Evolutionary conservation across 805 yeast species (phyloP).

Genomic region (Wickerhamomyces canadensis): DNA sequence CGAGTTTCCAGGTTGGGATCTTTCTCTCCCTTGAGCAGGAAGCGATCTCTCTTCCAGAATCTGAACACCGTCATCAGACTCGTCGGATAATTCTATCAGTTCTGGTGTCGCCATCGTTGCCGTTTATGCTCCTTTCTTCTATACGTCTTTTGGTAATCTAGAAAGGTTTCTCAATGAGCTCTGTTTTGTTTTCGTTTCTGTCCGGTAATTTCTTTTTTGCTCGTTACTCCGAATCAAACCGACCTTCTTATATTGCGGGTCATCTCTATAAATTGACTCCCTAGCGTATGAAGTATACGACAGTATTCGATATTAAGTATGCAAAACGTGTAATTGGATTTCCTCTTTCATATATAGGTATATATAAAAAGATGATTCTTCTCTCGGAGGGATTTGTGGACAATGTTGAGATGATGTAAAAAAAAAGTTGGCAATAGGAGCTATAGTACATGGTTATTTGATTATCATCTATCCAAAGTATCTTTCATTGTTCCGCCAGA

Average conservation of each 20-base stretch:
- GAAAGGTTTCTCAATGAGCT: too few relatives aligned
- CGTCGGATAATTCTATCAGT: constrained; percentile 21
- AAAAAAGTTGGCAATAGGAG: not conserved
- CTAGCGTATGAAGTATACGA: too few relatives aligned
- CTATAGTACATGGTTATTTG: constrained; percentile 1
- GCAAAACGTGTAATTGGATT: too few relatives aligned
- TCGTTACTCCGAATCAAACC: too few relatives aligned
- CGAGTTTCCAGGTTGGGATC: too few relatives aligned
- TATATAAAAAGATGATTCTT: too few relatives aligned
- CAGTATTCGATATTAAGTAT: too few relatives aligned
- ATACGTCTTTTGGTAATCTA: not conserved
- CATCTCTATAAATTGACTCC: too few relatives aligned
- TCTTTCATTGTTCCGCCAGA: not conserved
- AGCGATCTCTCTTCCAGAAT: constrained; percentile 13
- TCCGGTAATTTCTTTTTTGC: too few relatives aligned
- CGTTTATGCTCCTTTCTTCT: not conserved
- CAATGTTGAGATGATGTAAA: not conserved
- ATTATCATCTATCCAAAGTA: not conserved
- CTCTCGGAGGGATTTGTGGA: not conserved
- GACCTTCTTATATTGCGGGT: too few relatives aligned
- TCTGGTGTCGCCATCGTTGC: not conserved
- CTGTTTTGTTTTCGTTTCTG: not conserved
- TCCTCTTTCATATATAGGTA: too few relatives aligned
- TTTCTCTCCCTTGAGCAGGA: too few relatives aligned
- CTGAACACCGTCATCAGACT: constrained; percentile 22